phyloP scores from a whole-genome alignment of 306 rosid species.

The Medicago ruthenica region DNA sequence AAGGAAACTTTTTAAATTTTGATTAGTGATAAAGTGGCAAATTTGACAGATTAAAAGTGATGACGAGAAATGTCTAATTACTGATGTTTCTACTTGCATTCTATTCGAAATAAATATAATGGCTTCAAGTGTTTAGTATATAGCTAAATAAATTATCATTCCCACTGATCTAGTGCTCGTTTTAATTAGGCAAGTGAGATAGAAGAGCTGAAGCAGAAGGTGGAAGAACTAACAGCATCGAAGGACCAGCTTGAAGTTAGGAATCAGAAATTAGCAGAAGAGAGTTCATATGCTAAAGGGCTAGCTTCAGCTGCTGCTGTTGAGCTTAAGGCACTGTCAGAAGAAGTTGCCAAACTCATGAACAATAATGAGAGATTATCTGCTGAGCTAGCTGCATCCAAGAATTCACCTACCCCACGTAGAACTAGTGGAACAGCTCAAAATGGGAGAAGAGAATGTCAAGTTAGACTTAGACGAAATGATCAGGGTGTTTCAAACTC shows the following conservation, averaged over 20 bases:
- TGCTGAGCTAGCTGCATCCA: slow-evolving; percentile 74
- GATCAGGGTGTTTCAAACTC: slow-evolving; percentile 68
- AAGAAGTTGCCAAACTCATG: slow-evolving; percentile 97
- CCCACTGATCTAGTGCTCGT: slow-evolving; percentile 36
- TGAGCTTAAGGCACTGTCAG: slow-evolving; percentile 95
- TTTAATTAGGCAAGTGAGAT: slow-evolving; percentile 61
- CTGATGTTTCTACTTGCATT: slow-evolving; percentile 20
- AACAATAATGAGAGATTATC: slow-evolving; percentile 80
- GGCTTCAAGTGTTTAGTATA: slow-evolving; percentile 24
- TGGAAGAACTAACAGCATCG: slow-evolving; percentile 66
- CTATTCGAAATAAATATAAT: slow-evolving; percentile 18
- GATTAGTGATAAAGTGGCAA: slow-evolving; percentile 8
- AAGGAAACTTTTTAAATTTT: slow-evolving; percentile 19
- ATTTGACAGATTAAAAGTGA: slow-evolving; percentile 12
- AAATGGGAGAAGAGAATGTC: slow-evolving; percentile 81
- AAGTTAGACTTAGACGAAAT: slow-evolving; percentile 57
- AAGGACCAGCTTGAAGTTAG: slow-evolving; percentile 76
- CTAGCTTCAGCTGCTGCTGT: slow-evolving; percentile 99
- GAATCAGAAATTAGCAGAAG: slow-evolving; percentile 94
- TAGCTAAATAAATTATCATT: slow-evolving; percentile 28
- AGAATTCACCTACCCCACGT: slow-evolving; percentile 75
- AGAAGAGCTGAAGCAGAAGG: slow-evolving; percentile 72
- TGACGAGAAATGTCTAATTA: slow-evolving; percentile 21
- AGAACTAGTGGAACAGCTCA: slow-evolving; percentile 55
- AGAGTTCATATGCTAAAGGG: slow-evolving; percentile 95